Conservation (phyloP, 2,329 filamentous ascomycete species). For the Trichoderma sp. region DNA sequence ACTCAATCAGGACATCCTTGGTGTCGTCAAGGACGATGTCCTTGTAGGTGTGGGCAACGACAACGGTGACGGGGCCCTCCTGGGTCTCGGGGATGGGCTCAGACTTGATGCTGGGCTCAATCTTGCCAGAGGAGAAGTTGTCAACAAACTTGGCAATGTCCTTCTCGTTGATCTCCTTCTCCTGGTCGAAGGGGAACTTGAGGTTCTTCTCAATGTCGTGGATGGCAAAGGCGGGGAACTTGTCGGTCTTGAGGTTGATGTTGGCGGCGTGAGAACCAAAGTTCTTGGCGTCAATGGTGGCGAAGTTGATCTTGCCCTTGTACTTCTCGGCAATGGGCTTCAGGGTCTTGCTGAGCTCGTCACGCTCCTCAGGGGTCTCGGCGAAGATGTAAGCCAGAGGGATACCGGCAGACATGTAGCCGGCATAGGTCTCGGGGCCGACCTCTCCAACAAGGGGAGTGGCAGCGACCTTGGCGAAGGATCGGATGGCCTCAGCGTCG, state of each 20-base stretch:
- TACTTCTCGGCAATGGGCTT: slow-evolving; percentile 88
- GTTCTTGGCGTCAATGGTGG: slow-evolving; percentile 90
- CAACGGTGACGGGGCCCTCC: slow-evolving; percentile 81
- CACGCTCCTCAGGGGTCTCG: slow-evolving; percentile 87
- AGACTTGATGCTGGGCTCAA: slow-evolving; percentile 97
- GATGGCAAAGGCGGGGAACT: slow-evolving; percentile 97
- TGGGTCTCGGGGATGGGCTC: slow-evolving; percentile 94
- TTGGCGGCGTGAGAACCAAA: slow-evolving; percentile 95
- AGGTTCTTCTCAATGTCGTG: slow-evolving; percentile 94
- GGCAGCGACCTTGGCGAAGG: slow-evolving; percentile 80
- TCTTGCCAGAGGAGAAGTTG: slow-evolving; percentile 80
- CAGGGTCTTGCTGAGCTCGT: slow-evolving; percentile 71
- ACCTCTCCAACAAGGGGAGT: slow-evolving; percentile 94
- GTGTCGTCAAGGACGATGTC: slow-evolving; percentile 86
- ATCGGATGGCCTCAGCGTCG: slow-evolving; percentile 74
- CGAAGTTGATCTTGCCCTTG: slow-evolving; percentile 96
- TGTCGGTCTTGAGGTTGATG: slow-evolving; percentile 93
- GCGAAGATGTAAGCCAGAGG: slow-evolving; percentile 98
- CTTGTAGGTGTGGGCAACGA: slow-evolving; percentile 94
- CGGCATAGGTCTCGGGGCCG: slow-evolving; percentile 92
- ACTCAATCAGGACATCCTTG: slow-evolving; percentile 97
- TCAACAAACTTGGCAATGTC: slow-evolving; percentile 81
- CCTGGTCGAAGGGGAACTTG: slow-evolving; percentile 93
- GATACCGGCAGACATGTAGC: slow-evolving; percentile 90
- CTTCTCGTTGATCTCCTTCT: slow-evolving; percentile 71